A percentile compares a stretch with the other conserved stretches of the same genome.
phyloP scores from a whole-genome alignment of 129 eudicot genomes.

The Helianthus tuberosus region DNA sequence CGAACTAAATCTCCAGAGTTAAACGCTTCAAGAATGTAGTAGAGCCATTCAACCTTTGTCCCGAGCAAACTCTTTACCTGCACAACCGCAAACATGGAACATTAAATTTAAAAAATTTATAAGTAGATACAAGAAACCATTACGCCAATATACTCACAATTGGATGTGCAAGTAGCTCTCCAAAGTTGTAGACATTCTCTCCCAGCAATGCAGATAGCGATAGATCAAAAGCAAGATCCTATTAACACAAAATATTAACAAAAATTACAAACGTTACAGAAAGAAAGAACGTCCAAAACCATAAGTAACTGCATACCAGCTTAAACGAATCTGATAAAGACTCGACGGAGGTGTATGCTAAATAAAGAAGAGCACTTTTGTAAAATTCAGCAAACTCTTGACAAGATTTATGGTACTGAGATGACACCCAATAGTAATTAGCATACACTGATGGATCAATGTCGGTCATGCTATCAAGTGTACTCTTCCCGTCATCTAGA shows the following conservation, averaged over 20 bases:
- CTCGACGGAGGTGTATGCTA: slow-evolving; percentile 86
- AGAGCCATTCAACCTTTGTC: slow-evolving; percentile 86
- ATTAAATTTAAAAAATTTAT: not conserved
- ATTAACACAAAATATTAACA: not conserved
- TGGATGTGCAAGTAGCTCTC: slow-evolving; percentile 89
- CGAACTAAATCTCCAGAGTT: slow-evolving; percentile 75
- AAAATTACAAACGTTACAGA: not conserved
- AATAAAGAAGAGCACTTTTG: slow-evolving; percentile 80
- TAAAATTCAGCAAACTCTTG: slow-evolving; percentile 92
- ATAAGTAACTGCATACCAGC: slow-evolving; percentile 45
- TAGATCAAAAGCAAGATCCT: slow-evolving; percentile 88
- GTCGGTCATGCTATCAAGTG: slow-evolving; percentile 91
- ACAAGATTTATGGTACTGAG: slow-evolving; percentile 77
- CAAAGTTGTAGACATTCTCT: slow-evolving; percentile 86
- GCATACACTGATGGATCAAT: slow-evolving; percentile 94
- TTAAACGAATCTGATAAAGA: slow-evolving; percentile 74
- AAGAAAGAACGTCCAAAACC: not conserved
- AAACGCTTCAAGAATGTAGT: slow-evolving; percentile 79
- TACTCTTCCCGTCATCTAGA: slow-evolving; percentile 77
- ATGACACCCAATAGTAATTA: slow-evolving; percentile 85
- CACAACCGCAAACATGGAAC: slow-evolving; percentile 1
- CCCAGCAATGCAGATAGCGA: slow-evolving; percentile 83
- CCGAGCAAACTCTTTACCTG: slow-evolving; percentile 71
- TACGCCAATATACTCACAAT: slow-evolving; percentile 57
- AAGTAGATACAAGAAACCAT: not conserved